Conservation (phyloP, 192 early-diverging fungal species). For the Lunasporangiospora selenospora region DNA sequence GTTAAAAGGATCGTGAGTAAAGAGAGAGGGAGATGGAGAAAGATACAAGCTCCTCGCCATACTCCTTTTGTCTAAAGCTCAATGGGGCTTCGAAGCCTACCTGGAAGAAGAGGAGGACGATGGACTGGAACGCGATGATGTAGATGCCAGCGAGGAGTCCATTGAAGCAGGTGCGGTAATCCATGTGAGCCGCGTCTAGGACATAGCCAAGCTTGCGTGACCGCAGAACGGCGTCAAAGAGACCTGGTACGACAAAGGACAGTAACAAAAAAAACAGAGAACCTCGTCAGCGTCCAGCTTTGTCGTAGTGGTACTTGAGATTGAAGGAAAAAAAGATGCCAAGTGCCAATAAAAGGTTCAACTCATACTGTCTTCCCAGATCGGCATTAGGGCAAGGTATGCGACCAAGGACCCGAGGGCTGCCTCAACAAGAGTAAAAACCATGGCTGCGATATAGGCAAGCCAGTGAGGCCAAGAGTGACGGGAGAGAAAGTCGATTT, state of each 20-base stretch:
- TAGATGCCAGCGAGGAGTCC: constrained; percentile 28
- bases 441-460: constrained; percentile 55
- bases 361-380: constrained; percentile 59
- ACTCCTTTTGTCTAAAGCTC: no score
- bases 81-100: no score
- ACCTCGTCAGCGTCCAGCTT: not conserved
- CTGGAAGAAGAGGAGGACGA: constrained; percentile 38
- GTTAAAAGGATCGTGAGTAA: constrained; percentile 12
- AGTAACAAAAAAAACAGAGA: not conserved
- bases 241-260: constrained; percentile 9
- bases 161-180: constrained; percentile 41
- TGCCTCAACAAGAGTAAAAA: constrained; percentile 62
- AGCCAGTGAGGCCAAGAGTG: constrained; percentile 60
- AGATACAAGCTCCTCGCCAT: no score
- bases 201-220: constrained; percentile 50
- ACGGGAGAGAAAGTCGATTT: constrained; percentile 58
- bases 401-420: constrained; percentile 56
- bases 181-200: constrained; percentile 47
- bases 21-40: constrained; percentile 13
- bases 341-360: not conserved
- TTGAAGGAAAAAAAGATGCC: not conserved
- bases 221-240: constrained; percentile 64
- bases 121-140: constrained; percentile 33
- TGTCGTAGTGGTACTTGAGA: not conserved
- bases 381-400: constrained; percentile 60